Evolutionary conservation across 768 basidiomycete genomes (phyloP), one percentile per base, ranked within the genome.

Genomic region (Lentinula edodes): DNA sequence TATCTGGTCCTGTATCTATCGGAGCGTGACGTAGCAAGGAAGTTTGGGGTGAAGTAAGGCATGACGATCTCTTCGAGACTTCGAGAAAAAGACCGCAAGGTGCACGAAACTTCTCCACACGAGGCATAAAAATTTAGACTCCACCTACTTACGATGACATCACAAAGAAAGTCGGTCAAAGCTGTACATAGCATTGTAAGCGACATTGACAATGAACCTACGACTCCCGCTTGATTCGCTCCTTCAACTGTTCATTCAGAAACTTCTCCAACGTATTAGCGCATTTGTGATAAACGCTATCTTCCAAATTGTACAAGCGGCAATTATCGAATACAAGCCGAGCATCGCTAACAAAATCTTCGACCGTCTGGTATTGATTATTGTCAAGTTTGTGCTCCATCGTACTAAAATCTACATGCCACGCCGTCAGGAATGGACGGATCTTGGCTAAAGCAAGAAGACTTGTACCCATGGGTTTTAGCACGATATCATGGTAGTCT

Each of bases 401-500:
- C 1, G 91, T 94, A 60, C 78, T 75, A 67, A 98, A 84, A 73
- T 98, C 94, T 97, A 48, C 46, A 60, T 6, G 48, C n/a, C 35
- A 54, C 9, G 6, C 45, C 16, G 43, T 23, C 38, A 41, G 43
- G 23, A 58, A 20, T 34, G 58, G 52, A 46, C 13, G 59, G 59
- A 60, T 16, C 42, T 32, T 38, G 38, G 18, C 52, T 9, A 52
- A 52, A 20, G 23, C 48, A 10, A 59, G 32, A 39, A 48, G 35
- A 5, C 32, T 79, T 86, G 61, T 66, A 94, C 94, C 95, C 95
- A 98, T 98, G 2, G 97, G 97, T 61, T 86, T 76, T 66, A 86
- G 88, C 70, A 98, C 87, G 52, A 95, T 84, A 20, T 93, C 88
- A 72, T 93, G 90, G 68, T 99, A 99, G 70, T 98, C 95, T 6